Evolutionary conservation across 163 green algal genomes (phyloP).

Genomic region (Dunaliella salina): DNA sequence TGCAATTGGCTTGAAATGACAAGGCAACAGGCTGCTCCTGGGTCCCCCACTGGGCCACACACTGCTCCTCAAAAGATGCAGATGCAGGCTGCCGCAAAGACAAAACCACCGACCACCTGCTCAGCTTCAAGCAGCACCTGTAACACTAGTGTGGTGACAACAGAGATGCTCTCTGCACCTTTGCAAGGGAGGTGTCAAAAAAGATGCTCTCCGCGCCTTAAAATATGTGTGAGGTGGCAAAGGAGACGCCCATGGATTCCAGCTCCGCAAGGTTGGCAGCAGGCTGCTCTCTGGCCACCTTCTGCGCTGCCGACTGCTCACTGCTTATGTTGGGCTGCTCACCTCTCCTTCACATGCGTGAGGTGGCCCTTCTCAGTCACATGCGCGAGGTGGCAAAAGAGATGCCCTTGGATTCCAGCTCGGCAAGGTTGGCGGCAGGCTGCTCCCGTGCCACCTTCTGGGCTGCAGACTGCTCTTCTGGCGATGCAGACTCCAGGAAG

Average conservation of each 20-base stretch:
- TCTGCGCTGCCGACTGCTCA: not conserved
- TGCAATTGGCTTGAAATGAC: no score
- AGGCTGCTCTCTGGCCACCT: not conserved
- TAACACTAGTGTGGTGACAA: no score
- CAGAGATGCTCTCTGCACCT: no score
- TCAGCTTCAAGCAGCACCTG: no score
- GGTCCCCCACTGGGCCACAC: no score
- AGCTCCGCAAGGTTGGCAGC: not conserved
- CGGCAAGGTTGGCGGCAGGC: not conserved
- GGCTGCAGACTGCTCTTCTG: not conserved
- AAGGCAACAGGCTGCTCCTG: no score
- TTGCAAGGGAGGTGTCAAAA: no score
- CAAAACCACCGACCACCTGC: no score
- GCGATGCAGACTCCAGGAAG: not conserved
- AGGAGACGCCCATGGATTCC: not conserved
- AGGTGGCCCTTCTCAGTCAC: slow-evolving; percentile 7
- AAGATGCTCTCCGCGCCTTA: no score
- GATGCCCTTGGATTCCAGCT: not conserved
- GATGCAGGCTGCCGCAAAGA: no score
- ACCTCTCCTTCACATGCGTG: not conserved
- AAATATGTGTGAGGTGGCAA: not conserved
- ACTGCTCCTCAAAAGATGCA: no score
- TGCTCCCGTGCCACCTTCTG: not conserved
- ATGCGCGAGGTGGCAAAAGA: not conserved
- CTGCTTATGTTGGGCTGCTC: no score